phyloP scores from a whole-genome alignment of 2,329 filamentous ascomycete genomes.

The Diaporthe sp. region DNA sequence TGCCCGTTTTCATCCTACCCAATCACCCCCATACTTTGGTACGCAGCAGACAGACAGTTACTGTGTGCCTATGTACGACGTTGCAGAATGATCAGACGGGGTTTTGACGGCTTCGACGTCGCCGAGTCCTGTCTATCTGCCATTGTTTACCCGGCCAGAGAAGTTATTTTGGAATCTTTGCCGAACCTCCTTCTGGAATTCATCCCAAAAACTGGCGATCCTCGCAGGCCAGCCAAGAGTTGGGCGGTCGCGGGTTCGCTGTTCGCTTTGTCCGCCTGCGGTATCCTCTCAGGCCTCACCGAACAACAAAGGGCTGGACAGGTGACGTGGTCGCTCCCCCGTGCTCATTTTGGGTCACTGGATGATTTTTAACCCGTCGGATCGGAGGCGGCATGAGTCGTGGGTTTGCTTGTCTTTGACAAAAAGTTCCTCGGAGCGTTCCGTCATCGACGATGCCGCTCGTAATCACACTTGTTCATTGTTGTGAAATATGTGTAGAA shows the following conservation, averaged over 20 bases:
- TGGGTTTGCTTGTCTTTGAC: neutral
- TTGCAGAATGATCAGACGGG: conserved; percentile 23
- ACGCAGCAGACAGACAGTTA: neutral
- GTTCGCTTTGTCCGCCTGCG: neutral
- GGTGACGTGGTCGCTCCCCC: conserved; percentile 15
- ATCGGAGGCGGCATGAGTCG: conserved; percentile 9
- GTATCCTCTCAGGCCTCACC: conserved; percentile 5
- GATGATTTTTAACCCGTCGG: conserved; percentile 15
- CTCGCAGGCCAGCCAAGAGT: neutral
- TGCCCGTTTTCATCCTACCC: neutral
- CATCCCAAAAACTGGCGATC: neutral
- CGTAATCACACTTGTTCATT: neutral
- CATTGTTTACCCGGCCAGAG: conserved; percentile 8
- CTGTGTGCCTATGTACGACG: neutral
- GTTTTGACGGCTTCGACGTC: conserved; percentile 6
- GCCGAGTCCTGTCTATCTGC: neutral
- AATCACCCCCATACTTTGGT: neutral
- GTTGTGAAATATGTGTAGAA: neutral
- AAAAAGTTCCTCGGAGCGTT: neutral
- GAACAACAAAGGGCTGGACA: neutral
- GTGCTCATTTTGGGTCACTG: neutral
- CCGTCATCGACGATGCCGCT: conserved; percentile 10
- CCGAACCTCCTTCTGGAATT: conserved; percentile 1
- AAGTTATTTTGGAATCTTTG: neutral
- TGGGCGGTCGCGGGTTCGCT: too few relatives aligned